These are phyloP conservation scores for Endocalyx cinctus DNA, from an alignment of 2,329 filamentous ascomycete genomes.

Conservation along the genomic window DNA sequence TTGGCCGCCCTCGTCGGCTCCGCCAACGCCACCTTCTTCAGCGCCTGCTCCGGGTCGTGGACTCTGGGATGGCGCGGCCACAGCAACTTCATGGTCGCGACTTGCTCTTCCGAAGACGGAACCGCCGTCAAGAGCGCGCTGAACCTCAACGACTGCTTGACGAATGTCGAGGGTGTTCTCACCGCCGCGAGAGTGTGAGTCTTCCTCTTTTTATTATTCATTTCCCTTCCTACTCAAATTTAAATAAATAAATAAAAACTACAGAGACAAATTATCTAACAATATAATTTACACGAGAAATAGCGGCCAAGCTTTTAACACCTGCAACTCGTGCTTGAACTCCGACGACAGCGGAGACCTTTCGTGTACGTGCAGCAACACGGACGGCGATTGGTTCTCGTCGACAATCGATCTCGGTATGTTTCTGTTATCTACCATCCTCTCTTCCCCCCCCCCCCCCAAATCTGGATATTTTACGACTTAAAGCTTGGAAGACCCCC, in stretches of 20 bases:
- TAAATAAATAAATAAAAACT: background rate
- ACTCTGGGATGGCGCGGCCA: constrained; percentile 2
- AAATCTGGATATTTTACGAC: too few species aligned
- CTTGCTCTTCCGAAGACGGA: background rate
- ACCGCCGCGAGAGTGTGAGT: background rate
- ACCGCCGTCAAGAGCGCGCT: constrained; percentile 1
- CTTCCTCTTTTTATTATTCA: background rate
- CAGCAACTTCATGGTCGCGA: background rate
- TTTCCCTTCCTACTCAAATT: background rate
- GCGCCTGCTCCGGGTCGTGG: background rate
- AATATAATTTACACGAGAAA: background rate
- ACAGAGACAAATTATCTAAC: background rate
- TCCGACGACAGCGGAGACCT: background rate
- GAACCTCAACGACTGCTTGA: constrained; percentile 4
- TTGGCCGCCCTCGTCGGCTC: too few species aligned
- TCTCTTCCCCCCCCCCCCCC: too few species aligned
- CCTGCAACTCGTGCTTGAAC: constrained; percentile 2
- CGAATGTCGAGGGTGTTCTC: constrained; percentile 2
- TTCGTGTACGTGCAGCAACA: constrained; percentile 2
- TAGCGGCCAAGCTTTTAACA: constrained; percentile 5
- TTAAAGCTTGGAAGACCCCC: too few species aligned
- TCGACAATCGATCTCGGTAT: constrained; percentile 5
- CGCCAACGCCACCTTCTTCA: too few species aligned
- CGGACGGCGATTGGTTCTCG: background rate
- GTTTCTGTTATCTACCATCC: too few species aligned